These are phyloP conservation scores for Pseudozyma tsukubaensis DNA, from an alignment of 1,284 basidiomycete genomes.

Conservation along the genomic window DNA sequence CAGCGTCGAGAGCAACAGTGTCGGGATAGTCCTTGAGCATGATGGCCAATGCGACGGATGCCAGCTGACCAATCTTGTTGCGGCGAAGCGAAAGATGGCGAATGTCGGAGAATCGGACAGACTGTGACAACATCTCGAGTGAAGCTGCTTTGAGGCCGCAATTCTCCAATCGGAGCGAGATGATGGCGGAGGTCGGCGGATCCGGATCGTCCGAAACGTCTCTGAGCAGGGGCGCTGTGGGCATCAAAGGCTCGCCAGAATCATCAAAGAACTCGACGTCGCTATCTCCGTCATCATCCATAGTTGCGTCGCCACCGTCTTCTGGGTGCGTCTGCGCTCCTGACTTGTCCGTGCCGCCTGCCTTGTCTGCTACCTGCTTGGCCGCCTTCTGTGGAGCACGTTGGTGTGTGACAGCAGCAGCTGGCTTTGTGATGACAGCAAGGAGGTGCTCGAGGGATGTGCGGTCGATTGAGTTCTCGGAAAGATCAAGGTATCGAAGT, in stretches of 20 bases:
- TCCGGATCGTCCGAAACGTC: slow-evolving; percentile 44
- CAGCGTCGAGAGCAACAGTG: slow-evolving; percentile 16
- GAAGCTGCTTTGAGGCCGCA: slow-evolving; percentile 56
- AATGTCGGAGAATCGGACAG: slow-evolving; percentile 61
- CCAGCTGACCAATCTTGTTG: slow-evolving; percentile 54
- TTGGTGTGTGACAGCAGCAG: slow-evolving; percentile 17
- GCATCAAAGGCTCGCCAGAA: slow-evolving; percentile 63
- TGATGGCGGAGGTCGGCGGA: slow-evolving; percentile 47
- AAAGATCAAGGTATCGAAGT: slow-evolving; percentile 87
- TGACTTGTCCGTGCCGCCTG: slow-evolving; percentile 1
- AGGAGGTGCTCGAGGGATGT: slow-evolving; percentile 79
- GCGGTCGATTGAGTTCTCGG: slow-evolving; percentile 86
- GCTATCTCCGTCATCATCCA: slow-evolving; percentile 34
- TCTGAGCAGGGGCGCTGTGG: slow-evolving; percentile 53
- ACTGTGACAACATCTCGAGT: slow-evolving; percentile 58
- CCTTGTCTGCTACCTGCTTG: slow-evolving; percentile 11
- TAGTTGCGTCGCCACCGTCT: background rate
- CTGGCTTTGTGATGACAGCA: slow-evolving; percentile 71
- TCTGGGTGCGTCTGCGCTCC: background rate
- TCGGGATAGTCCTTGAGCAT: slow-evolving; percentile 62
- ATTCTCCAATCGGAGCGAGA: slow-evolving; percentile 63
- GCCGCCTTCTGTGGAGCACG: slow-evolving; percentile 3
- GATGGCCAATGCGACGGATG: slow-evolving; percentile 50
- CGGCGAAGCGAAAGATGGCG: slow-evolving; percentile 64
- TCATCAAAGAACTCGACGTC: slow-evolving; percentile 57